These are phyloP conservation scores for Acer saccharum DNA, from an alignment of 345 rosid species.

Conservation along the genomic window DNA sequence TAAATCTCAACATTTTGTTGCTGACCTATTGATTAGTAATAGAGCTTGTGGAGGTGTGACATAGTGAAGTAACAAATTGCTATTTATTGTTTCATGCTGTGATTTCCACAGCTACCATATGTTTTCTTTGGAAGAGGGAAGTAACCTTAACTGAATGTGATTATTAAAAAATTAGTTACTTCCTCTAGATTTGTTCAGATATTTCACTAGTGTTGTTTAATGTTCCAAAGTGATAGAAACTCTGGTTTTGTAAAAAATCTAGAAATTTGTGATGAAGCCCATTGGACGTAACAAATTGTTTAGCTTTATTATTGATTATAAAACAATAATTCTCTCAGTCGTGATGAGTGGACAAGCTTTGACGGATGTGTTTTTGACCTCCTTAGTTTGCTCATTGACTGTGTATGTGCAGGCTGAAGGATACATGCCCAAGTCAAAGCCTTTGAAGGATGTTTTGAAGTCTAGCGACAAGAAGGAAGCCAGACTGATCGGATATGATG, in stretches of 20 bases:
- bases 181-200: no score
- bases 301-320: neutral
- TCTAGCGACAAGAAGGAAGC: constrained; percentile 51
- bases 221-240: no score
- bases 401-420: constrained; percentile 57
- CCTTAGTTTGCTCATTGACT: constrained; percentile 1
- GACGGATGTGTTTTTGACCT: neutral
- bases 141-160: no score
- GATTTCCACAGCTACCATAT: no score
- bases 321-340: neutral
- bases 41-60: neutral
- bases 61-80: no score
- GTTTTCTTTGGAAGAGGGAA: no score
- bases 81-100: no score
- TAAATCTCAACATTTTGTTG: neutral
- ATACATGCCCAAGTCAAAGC: constrained; percentile 41
- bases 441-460: constrained; percentile 62
- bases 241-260: no score
- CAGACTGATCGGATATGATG: constrained; percentile 79
- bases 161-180: no score
- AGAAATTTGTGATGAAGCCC: no score
- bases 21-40: neutral
- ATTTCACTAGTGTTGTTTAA: no score
- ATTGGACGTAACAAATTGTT: no score
- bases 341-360: neutral